Conservation (phyloP, 192 early-diverging fungal genomes). For the Entomortierella lignicola region DNA sequence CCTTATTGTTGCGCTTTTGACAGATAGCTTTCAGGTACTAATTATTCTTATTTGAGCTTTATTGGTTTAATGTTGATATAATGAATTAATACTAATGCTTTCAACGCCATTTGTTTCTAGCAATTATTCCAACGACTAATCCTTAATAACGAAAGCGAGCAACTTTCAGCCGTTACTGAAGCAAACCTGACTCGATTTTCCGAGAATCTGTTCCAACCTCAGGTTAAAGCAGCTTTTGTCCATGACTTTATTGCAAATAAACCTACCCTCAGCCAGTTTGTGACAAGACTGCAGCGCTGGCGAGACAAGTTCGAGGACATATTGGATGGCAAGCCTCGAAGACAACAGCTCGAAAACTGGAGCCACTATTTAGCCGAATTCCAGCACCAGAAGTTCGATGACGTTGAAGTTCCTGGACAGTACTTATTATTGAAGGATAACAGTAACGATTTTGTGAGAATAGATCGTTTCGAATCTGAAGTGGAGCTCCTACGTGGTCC, state of each 20-base stretch:
- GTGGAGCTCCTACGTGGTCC: conserved; percentile 87
- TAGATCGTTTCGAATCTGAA: conserved; percentile 94
- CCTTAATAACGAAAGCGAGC: conserved; percentile 71
- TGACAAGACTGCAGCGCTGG: conserved; percentile 91
- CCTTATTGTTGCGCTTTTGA: conserved; percentile 90
- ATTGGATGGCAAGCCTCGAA: conserved; percentile 84
- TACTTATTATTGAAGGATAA: conserved; percentile 87
- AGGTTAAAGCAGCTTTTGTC: conserved; percentile 79
- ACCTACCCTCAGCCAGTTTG: conserved; percentile 85
- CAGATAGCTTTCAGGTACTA: conserved; percentile 87
- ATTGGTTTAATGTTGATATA: neutral
- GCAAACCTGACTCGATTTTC: conserved; percentile 89
- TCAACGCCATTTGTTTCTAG: conserved; percentile 33
- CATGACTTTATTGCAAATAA: conserved; percentile 92
- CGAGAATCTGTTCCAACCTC: conserved; percentile 77
- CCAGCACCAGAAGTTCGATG: conserved; percentile 98
- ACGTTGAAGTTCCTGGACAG: conserved; percentile 99
- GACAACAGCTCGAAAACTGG: conserved; percentile 87
- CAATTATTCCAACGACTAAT: conserved; percentile 73
- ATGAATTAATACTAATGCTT: neutral
- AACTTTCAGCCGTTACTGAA: conserved; percentile 75
- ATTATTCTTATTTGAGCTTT: neutral
- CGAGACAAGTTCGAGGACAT: conserved; percentile 91
- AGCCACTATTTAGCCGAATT: conserved; percentile 97
- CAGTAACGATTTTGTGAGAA: conserved; percentile 92